These are phyloP conservation scores for Penicillium angulare DNA, from an alignment of 495 filamentous ascomycete genomes.

Conservation along the genomic window DNA sequence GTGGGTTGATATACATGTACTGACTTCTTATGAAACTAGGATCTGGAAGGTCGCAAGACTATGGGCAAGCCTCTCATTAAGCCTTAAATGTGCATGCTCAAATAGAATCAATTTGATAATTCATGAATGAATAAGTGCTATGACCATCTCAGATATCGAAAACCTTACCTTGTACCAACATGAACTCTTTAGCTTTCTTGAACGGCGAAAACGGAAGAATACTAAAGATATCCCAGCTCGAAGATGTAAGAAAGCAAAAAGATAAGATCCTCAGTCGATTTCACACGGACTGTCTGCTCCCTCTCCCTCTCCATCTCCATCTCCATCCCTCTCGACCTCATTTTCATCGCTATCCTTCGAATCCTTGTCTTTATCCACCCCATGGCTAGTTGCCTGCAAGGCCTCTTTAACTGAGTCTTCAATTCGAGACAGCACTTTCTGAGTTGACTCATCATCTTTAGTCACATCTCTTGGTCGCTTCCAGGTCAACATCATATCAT, in stretches of 20 bases:
- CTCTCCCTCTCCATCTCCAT: background rate
- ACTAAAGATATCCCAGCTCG: background rate
- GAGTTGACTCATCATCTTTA: background rate
- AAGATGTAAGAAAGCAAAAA: background rate
- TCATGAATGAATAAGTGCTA: background rate
- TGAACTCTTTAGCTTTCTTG: no score
- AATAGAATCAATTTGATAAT: background rate
- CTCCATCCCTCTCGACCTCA: conserved; percentile 1
- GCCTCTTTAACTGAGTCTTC: background rate
- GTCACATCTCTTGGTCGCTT: conserved; percentile 46
- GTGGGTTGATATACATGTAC: no score
- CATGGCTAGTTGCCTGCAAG: conserved; percentile 4
- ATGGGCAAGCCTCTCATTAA: conserved; percentile 67
- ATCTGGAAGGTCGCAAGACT: conserved; percentile 79
- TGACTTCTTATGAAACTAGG: conserved; percentile 41
- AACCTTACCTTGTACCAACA: background rate
- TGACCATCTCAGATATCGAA: background rate
- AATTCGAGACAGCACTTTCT: background rate
- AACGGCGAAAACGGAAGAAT: background rate
- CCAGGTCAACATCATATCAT: conserved; percentile 69
- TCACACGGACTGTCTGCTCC: background rate
- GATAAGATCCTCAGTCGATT: background rate
- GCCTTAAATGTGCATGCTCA: conserved; percentile 19
- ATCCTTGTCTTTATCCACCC: background rate
- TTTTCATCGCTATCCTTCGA: background rate